Evolutionary conservation across 495 filamentous ascomycete genomes (phyloP), one percentile per base, ranked within the genome.

Genomic region (Neurospora discreta): DNA sequence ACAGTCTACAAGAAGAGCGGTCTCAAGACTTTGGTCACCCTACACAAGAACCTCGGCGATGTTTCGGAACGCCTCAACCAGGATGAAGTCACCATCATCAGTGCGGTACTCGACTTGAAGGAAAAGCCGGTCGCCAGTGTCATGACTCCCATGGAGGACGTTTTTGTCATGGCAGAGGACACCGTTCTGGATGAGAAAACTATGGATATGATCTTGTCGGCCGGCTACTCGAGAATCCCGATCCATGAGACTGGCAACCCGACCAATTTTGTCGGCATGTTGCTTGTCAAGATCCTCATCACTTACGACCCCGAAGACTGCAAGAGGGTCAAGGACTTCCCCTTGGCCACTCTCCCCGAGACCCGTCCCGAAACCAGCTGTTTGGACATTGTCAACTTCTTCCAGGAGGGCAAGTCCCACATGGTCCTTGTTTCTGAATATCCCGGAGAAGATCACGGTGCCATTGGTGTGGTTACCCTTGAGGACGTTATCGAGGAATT

Each of bases 401-500:
- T 99, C 83, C 95, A 99, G 79, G 95, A 99, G 82, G 95, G 95
- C 69, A 98, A 98, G 79, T 97, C 93, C 11, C 95, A 99, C 81
- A 98, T 99, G 96, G 95, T 98, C 11, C 85, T 99, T 36, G 94
- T 98, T 11, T 97, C 94, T 8, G 92, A 97, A 75, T 89, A 85
- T 72, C 95, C 95, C 3, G 93, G 95, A 15, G 91, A 96, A 73
- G 90, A 96, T 77, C 89, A 91, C 72, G 95, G 95, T 43, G 93
- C 94, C 1, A 82, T 97, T 18, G 95, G 95, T 30, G 95, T 99
- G 1, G 92, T 98, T 13, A 99, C 95, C 0, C 82, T 99, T 3
- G 95, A 99, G 80, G 95, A 99, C 82, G 96, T 98, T 13, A 98
- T 98, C 73, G 95, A 99, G 79, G 95, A 99, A 79, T 83, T 99